Evolutionary conservation across 441 rosid genomes (phyloP).

Genomic region (Pelargonium hybrid): DNA sequence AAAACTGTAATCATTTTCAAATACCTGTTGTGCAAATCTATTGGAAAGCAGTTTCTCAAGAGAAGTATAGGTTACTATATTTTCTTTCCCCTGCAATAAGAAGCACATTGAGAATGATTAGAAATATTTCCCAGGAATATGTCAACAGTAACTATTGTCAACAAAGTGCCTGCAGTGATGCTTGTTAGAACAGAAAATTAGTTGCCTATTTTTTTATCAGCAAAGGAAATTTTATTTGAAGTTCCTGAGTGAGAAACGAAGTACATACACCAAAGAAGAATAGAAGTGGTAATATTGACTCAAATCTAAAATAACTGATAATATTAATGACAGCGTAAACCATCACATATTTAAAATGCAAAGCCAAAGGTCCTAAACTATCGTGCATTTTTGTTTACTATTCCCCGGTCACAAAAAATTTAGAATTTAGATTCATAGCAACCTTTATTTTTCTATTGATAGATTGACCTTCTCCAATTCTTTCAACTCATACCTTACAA

Average conservation of each 20-base stretch:
- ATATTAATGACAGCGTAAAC: background rate
- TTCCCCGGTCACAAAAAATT: background rate
- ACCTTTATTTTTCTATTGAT: background rate
- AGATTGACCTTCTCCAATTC: background rate
- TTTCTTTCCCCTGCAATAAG: constrained; percentile 38
- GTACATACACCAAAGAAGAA: too few species aligned
- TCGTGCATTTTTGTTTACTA: background rate
- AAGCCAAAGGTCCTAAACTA: background rate
- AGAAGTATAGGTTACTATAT: constrained; percentile 29
- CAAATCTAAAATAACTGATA: background rate
- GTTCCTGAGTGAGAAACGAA: too few species aligned
- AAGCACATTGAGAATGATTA: background rate
- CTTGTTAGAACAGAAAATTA: background rate
- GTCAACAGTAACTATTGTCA: background rate
- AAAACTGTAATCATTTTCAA: constrained; percentile 12
- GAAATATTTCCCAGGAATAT: background rate
- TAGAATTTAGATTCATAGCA: background rate
- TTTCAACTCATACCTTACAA: background rate
- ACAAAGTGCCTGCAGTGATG: background rate
- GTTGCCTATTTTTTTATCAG: too few species aligned
- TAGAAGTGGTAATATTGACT: background rate
- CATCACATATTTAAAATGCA: background rate
- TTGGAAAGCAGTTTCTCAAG: constrained; percentile 63
- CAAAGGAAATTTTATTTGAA: background rate
- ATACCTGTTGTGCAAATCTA: constrained; percentile 82